Evolutionary conservation across 2,329 filamentous ascomycete genomes (phyloP).

Genomic region (Neospermospora avenae): DNA sequence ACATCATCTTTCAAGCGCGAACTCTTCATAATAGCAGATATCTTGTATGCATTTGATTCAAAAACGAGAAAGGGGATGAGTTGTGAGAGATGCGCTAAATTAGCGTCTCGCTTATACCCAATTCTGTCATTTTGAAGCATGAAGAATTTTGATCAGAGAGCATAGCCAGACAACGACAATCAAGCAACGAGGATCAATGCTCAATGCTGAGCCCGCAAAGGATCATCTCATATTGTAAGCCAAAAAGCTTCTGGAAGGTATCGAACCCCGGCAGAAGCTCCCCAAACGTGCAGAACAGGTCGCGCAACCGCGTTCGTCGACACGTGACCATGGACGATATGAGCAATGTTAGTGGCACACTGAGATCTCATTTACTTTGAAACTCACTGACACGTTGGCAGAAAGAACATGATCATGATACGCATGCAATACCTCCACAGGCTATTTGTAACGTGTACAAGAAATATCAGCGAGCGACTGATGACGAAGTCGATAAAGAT

Average conservation of each 20-base stretch:
- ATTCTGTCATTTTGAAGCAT: no score
- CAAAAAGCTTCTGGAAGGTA: background rate
- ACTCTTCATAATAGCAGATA: no score
- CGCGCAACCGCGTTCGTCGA: slow-evolving; percentile 6
- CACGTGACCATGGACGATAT: slow-evolving; percentile 18
- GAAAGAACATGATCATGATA: slow-evolving; percentile 31
- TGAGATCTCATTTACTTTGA: background rate
- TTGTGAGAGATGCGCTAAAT: background rate
- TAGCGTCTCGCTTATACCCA: slow-evolving; percentile 1
- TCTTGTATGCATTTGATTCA: no score
- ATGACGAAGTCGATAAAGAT: slow-evolving; percentile 27
- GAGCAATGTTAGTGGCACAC: slow-evolving; percentile 8
- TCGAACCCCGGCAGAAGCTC: background rate
- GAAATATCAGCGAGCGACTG: slow-evolving; percentile 33
- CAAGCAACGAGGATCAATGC: background rate
- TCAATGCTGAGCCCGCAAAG: slow-evolving; percentile 5
- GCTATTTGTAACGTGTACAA: slow-evolving; percentile 35
- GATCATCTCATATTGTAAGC: background rate
- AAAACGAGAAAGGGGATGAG: background rate
- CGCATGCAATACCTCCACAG: slow-evolving; percentile 35
- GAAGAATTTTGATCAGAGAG: slow-evolving; percentile 1
- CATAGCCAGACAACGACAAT: background rate
- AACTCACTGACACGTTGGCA: background rate
- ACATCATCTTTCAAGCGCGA: no score
- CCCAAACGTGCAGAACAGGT: background rate